These are phyloP conservation scores for Apiospora kogelbergensis DNA, from an alignment of 2,329 filamentous ascomycete species.

Conservation along the genomic window DNA sequence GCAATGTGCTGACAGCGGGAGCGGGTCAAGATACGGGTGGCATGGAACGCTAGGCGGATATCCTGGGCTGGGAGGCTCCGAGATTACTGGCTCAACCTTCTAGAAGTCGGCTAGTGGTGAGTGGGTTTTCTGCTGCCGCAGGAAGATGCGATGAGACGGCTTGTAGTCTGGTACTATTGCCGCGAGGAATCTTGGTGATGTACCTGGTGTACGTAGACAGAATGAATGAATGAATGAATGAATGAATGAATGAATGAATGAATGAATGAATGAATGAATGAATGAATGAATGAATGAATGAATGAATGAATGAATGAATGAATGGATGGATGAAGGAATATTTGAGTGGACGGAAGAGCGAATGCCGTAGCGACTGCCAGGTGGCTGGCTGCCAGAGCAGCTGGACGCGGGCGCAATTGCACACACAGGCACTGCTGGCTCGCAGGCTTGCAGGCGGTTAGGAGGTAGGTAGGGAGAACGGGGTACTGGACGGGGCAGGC, in stretches of 20 bases:
- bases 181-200: background rate
- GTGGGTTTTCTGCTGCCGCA: background rate
- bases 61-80: background rate
- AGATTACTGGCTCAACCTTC: background rate
- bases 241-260: too few species aligned
- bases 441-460: too few species aligned
- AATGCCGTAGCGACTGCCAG: background rate
- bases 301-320: too few species aligned
- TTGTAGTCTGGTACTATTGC: background rate
- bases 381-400: background rate
- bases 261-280: too few species aligned
- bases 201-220: too few species aligned
- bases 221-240: too few species aligned
- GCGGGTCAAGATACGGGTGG: constrained; percentile 2
- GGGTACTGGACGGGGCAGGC: background rate
- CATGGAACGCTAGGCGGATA: background rate
- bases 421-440: background rate
- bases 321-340: too few species aligned
- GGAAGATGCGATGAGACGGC: background rate
- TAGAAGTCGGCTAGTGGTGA: background rate
- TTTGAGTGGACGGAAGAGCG: too few species aligned
- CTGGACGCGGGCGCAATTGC: background rate
- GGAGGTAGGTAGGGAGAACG: background rate
- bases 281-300: too few species aligned
- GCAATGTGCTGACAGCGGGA: constrained; percentile 4